Evolutionary conservation across 1,284 basidiomycete species (phyloP).

Genomic region (Tausonia pullulans): DNA sequence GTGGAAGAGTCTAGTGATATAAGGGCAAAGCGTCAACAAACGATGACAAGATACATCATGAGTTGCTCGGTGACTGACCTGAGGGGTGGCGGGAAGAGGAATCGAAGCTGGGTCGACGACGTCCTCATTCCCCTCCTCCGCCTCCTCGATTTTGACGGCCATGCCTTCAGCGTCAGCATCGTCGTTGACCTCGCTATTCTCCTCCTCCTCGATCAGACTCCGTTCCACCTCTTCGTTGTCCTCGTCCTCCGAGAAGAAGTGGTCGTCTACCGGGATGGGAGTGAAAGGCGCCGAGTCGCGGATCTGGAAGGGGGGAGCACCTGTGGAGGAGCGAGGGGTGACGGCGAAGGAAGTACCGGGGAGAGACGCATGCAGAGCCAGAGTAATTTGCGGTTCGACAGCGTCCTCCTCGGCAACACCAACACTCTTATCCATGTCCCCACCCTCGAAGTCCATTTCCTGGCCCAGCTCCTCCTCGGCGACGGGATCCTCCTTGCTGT

Average conservation of each 20-base stretch:
- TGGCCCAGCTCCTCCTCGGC: background rate
- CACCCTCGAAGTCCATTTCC: background rate
- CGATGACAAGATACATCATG: too few species aligned
- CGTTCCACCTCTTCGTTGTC: constrained; percentile 44
- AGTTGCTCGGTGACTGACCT: too few species aligned
- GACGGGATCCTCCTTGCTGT: background rate
- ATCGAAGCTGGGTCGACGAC: constrained; percentile 6
- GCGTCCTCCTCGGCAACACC: background rate
- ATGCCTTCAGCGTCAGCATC: background rate
- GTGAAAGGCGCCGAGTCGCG: too few species aligned
- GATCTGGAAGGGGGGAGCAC: too few species aligned
- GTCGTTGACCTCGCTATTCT: background rate
- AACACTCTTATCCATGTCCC: background rate
- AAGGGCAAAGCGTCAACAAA: too few species aligned
- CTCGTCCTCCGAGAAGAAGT: constrained; percentile 20
- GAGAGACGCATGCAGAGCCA: background rate
- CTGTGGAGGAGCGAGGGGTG: too few species aligned
- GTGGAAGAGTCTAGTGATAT: too few species aligned
- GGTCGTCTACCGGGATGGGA: too few species aligned
- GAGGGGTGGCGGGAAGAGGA: background rate
- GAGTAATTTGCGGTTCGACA: background rate
- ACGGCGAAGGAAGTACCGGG: background rate
- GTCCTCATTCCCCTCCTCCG: constrained; percentile 22
- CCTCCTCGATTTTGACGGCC: background rate
- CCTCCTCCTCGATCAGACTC: constrained; percentile 45